Percentiles rank a stretch among this genome's conserved stretches.
Conservation (phyloP, 2,329 filamentous ascomycete species). For the Fusarium paranaense region DNA sequence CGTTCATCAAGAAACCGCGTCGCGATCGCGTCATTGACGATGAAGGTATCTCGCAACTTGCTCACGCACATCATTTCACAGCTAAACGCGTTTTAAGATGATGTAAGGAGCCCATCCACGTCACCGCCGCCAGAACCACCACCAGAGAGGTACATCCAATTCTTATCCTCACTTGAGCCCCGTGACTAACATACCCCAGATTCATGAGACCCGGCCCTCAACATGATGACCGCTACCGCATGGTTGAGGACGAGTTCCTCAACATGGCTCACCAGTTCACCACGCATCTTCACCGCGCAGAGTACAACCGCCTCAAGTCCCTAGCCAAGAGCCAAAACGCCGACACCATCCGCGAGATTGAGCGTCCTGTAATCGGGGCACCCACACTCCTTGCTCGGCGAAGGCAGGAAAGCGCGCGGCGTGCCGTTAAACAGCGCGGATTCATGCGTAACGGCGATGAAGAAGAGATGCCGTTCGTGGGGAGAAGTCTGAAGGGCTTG, state of each 20-base stretch:
- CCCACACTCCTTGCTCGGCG: slow-evolving; percentile 43
- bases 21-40: slow-evolving; percentile 34
- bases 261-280: slow-evolving; percentile 77
- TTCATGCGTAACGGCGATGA: slow-evolving; percentile 16
- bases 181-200: slow-evolving; percentile 47
- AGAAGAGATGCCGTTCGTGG: slow-evolving; percentile 41
- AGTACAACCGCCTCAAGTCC: slow-evolving; percentile 76
- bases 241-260: slow-evolving; percentile 87
- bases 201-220: slow-evolving; percentile 74
- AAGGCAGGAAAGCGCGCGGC: slow-evolving; percentile 34
- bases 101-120: slow-evolving; percentile 57
- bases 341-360: slow-evolving; percentile 61
- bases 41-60: slow-evolving; percentile 38
- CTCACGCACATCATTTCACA: not conserved
- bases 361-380: slow-evolving; percentile 61
- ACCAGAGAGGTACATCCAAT: slow-evolving; percentile 54
- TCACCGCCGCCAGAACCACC: slow-evolving; percentile 64
- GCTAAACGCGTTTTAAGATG: slow-evolving; percentile 26
- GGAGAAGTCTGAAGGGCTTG: slow-evolving; percentile 54
- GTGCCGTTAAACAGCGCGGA: slow-evolving; percentile 42
- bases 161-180: not conserved
- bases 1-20: slow-evolving; percentile 28
- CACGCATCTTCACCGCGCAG: slow-evolving; percentile 79
- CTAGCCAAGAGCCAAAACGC: slow-evolving; percentile 66
- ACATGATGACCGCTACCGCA: slow-evolving; percentile 79